Evolutionary conservation across 2,329 filamentous ascomycete genomes (phyloP), one percentile per base, ranked within the genome.

Genomic region (Rutstroemia sp.): DNA sequence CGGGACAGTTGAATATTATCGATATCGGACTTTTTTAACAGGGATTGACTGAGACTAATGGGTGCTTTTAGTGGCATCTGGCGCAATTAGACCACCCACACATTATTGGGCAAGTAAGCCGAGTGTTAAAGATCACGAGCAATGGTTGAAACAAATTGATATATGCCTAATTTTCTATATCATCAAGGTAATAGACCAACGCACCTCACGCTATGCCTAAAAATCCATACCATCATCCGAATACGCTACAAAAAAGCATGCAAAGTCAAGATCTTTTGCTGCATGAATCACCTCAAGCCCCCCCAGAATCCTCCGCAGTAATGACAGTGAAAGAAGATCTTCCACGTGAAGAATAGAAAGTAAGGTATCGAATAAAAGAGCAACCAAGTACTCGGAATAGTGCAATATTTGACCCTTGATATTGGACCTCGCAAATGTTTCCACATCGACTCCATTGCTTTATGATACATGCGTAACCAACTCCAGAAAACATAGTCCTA

Each of bases 111-210:
- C 17, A 21, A 10, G 21, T 21, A 45, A 45, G 9, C 25, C 25
- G 30, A 10, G 9, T 4, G 30, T 5, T 9, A 34, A 34, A 4
- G 9, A 34, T 34, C 30, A 34, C 30, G 12, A 34, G 30, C 9
- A 34, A 34, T 10, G 30, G 30, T 34, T 12, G 10, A 34, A 34
- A 12, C 17, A 25, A 2, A 27, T 37, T 30, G 27, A 21, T 50
- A 50, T 25, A 42, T 44, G 21, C 8, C 46, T 34, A 17, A 34
- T 45, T 51, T 56, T 51, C 38, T 37, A 51, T 51, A 12, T 56
- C 53, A 9, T 51, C 30, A n/a, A 51, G 47, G 47, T 56, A 56
- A 25, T 51, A 56, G 25, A 51, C 47, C 38, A 45, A 56, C 17
- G 1, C 7, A n/a, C 9, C 34, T 41, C 53, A 44, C 47, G 34